Percentiles rank a stretch among this genome's conserved stretches.
These are phyloP conservation scores for Coemansia sp. DNA, from an alignment of 192 early-diverging fungal genomes.

Conservation along the genomic window DNA sequence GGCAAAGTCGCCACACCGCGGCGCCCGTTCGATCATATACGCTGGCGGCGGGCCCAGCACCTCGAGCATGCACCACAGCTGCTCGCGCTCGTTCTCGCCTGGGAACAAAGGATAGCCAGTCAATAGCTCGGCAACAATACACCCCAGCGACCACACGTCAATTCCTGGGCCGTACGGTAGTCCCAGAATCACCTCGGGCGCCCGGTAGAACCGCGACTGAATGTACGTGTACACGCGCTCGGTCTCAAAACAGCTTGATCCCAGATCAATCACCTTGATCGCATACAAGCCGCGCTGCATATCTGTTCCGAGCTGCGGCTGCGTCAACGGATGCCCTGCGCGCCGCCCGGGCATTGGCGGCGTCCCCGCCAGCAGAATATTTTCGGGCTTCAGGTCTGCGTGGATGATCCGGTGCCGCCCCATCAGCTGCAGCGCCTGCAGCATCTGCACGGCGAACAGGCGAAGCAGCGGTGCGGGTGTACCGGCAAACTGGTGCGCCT, in stretches of 20 bases:
- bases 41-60: conserved; percentile 77
- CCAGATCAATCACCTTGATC: conserved; percentile 99
- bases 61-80: conserved; percentile 95
- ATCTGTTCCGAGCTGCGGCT: conserved; percentile 41
- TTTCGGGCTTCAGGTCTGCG: conserved; percentile 97
- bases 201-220: conserved; percentile 94
- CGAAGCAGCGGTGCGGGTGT: conserved; percentile 51
- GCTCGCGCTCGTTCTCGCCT: conserved; percentile 97
- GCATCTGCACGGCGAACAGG: conserved; percentile 74
- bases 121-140: conserved; percentile 89
- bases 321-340: conserved; percentile 39
- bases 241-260: conserved; percentile 88
- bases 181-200: conserved; percentile 95
- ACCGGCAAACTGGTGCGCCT: conserved; percentile 88
- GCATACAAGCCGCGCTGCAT: conserved; percentile 53
- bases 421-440: conserved; percentile 78
- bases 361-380: conserved; percentile 78
- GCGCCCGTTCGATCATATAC: conserved; percentile 73
- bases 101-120: conserved; percentile 93
- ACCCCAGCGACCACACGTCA: conserved; percentile 97
- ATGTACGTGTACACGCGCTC: conserved; percentile 98
- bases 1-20: conserved; percentile 84
- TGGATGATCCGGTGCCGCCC: conserved; percentile 79
- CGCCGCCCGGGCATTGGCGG: conserved; percentile 50
- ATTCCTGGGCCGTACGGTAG: conserved; percentile 86